Percentiles rank a stretch among this genome's conserved stretches.
These are phyloP conservation scores for Lotmaria passim DNA, from an alignment of 208 protist genomes.

Conservation along the genomic window DNA sequence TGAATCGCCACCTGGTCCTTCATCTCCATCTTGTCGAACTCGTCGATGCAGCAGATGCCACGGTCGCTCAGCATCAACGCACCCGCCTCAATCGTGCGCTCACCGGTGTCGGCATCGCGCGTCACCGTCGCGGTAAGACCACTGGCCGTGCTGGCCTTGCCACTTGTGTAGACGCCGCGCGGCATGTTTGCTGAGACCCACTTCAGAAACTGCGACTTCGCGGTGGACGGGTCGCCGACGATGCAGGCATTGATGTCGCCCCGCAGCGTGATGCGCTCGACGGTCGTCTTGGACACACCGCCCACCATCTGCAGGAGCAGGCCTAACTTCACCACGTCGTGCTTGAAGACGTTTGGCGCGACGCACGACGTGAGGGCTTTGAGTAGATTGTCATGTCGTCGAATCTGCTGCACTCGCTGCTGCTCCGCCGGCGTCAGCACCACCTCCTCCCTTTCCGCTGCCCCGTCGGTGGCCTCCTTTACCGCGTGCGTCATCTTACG, in stretches of 20 bases:
- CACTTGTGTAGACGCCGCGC: constrained; percentile 98
- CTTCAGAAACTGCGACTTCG: constrained; percentile 99
- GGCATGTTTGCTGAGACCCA: constrained; percentile 95
- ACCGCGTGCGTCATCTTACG: constrained; percentile 88
- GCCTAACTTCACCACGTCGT: constrained; percentile 98
- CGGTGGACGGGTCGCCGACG: constrained; percentile 99
- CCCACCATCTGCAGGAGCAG: constrained; percentile 99
- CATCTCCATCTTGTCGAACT: constrained; percentile 99
- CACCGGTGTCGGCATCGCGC: constrained; percentile 98
- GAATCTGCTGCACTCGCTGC: constrained; percentile 85
- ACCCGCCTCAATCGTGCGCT: constrained; percentile 99
- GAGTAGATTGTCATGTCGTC: constrained; percentile 76
- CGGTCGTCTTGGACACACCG: constrained; percentile 98
- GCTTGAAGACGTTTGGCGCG: constrained; percentile 96
- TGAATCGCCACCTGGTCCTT: constrained; percentile 99
- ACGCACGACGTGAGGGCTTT: constrained; percentile 91
- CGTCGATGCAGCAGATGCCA: constrained; percentile 99
- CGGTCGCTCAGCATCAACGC: constrained; percentile 99
- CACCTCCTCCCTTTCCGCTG: constrained; percentile 38
- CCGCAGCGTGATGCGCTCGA: constrained; percentile 93
- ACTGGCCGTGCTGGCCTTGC: constrained; percentile 97
- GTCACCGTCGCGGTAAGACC: constrained; percentile 98
- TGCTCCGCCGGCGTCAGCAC: constrained; percentile 75
- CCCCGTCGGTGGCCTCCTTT: constrained; percentile 66
- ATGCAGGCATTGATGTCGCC: constrained; percentile 99